Evolutionary conservation across 805 yeast genomes (phyloP), one percentile per base, ranked within the genome.

Genomic region (Diddensiella caesifluorescens): DNA sequence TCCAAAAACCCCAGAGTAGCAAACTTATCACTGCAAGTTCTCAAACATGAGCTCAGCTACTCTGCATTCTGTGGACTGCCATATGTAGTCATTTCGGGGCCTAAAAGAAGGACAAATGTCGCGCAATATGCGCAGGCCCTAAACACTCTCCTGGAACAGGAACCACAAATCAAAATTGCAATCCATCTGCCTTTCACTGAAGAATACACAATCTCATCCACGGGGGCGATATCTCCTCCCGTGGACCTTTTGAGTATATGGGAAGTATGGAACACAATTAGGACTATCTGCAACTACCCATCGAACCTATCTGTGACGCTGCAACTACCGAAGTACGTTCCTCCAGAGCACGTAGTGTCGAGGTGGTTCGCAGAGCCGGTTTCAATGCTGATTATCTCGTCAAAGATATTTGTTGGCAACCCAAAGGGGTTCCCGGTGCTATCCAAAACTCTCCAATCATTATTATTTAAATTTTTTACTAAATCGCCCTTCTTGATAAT

Each of bases 291-390:
- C 51, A 70, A 71, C 42, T 77, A 79, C 52, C 69, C 79, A 37
- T 47, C 60, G 2, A 70, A 75, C 18, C 60, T 82, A 39, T 78
- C 85, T n/a, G 78, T 87, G 41, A 84, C 86, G 3, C 65, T 83
- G 26, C 92, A 81, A 27, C 71, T 88, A 18, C 89, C 95, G 23
- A 78, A 78, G 43, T 68, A 68, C 27, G 67, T 67, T 38, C 70
- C 75, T 1, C 80, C 82, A 1, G 62, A 63, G 3, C 55, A 57
- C 41, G 75, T 79, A 2, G 52, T 76, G 2, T 68, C 73, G 19
- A 62, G 87, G 42, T 82, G 89, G 89, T 59, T 75, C 42, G 66
- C 80, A 20, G 89, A 82, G 57, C 87, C 87, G 0, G 72, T 82
- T 1, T 67, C 74, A 4, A 72, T 76, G 55, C 62, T 80, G 15